phyloP scores from a whole-genome alignment of 139 green algal species.

The Volvox africanus region DNA sequence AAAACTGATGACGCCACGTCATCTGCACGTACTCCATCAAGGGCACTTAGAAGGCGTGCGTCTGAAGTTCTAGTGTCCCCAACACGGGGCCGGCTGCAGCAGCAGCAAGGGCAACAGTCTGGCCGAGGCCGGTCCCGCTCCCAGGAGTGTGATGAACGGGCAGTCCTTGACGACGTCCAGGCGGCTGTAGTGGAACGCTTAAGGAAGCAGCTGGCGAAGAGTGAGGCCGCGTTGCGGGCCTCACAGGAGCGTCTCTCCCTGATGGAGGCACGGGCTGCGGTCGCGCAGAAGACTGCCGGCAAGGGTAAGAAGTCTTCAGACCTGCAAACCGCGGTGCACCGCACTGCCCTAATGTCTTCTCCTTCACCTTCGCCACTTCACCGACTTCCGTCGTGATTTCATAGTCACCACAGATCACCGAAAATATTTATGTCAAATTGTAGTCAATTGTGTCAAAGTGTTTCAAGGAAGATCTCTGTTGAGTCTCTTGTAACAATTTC shows the following conservation, averaged over 20 bases:
- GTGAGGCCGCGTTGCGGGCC: slow-evolving; percentile 26
- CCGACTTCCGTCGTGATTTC: too few relatives aligned
- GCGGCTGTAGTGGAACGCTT: slow-evolving; percentile 33
- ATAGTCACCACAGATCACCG: too few relatives aligned
- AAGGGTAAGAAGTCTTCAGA: slow-evolving; percentile 5
- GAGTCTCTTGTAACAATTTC: too few relatives aligned
- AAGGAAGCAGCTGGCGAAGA: slow-evolving; percentile 37
- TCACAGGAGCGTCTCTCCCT: slow-evolving; percentile 56
- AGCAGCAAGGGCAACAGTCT: neutral
- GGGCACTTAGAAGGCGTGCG: neutral
- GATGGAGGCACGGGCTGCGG: slow-evolving; percentile 53
- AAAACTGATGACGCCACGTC: neutral
- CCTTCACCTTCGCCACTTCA: too few relatives aligned
- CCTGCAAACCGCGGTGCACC: too few relatives aligned
- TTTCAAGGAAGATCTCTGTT: too few relatives aligned
- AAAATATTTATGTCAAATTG: too few relatives aligned
- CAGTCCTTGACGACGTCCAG: slow-evolving; percentile 21
- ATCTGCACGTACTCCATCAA: neutral
- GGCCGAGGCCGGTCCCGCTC: neutral
- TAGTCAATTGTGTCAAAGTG: too few relatives aligned
- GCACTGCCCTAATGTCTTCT: too few relatives aligned
- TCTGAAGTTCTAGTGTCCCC: neutral
- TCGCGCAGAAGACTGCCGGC: slow-evolving; percentile 44
- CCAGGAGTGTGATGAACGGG: slow-evolving; percentile 48
- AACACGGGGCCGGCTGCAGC: slow-evolving; percentile 25